These are phyloP conservation scores for Thalassiosira livingstoniorum DNA, from an alignment of 352 stramenopile genomes.

Conservation along the genomic window DNA sequence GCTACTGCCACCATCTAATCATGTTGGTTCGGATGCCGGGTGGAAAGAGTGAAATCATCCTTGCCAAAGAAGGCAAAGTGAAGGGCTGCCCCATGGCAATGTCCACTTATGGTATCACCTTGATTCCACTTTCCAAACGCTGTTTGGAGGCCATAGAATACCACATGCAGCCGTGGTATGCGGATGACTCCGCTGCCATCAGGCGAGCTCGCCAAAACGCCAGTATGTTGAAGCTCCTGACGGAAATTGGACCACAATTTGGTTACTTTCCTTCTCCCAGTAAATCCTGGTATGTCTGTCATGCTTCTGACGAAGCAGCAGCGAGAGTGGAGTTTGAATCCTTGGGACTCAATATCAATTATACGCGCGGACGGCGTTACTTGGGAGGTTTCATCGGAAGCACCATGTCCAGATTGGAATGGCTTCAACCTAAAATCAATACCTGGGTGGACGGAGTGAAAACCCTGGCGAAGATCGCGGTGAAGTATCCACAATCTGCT, in stretches of 20 bases:
- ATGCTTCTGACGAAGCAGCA: constrained; percentile 12
- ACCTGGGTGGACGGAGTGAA: constrained; percentile 23
- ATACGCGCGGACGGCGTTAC: constrained; percentile 21
- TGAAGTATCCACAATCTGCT: constrained; percentile 47
- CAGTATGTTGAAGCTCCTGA: constrained; percentile 6
- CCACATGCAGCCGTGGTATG: constrained; percentile 44
- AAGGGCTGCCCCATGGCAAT: constrained; percentile 39
- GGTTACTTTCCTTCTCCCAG: constrained; percentile 14
- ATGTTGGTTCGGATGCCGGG: background rate
- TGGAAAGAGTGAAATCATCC: background rate
- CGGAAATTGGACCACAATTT: constrained; percentile 7
- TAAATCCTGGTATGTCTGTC: constrained; percentile 12
- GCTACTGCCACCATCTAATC: constrained; percentile 24
- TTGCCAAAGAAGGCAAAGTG: constrained; percentile 16
- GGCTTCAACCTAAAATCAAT: constrained; percentile 15
- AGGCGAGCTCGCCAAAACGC: background rate
- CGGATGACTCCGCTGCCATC: constrained; percentile 27
- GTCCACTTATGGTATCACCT: constrained; percentile 35
- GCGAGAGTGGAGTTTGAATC: constrained; percentile 2
- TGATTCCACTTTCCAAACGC: constrained; percentile 28
- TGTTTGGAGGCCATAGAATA: constrained; percentile 3
- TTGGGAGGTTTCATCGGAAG: constrained; percentile 38
- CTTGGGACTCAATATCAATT: constrained; percentile 21
- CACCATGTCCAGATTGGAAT: constrained; percentile 8
- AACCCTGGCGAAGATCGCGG: constrained; percentile 4